Evolutionary conservation across 108 stramenopile genomes (phyloP).

Genomic region (Bacterosira constricta): DNA sequence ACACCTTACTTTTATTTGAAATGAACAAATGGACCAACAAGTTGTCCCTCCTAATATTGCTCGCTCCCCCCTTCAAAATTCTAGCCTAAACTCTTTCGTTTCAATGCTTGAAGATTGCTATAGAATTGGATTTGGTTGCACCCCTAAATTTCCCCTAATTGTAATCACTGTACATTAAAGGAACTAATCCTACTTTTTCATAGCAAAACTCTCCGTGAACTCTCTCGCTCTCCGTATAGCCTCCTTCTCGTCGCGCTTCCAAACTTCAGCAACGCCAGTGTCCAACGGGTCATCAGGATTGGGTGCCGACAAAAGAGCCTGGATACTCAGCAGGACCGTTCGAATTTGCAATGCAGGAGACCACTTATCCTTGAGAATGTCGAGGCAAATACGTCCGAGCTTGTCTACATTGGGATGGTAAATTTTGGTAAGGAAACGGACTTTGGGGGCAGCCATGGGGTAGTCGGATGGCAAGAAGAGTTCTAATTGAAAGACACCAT

Average conservation of each 20-base stretch:
- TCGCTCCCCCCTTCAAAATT: too few species aligned
- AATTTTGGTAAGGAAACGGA: constrained; percentile 98
- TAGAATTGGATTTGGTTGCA: too few species aligned
- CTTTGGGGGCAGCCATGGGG: constrained; percentile 99
- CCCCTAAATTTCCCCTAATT: too few species aligned
- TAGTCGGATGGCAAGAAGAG: constrained; percentile 98
- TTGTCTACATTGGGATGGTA: constrained; percentile 99
- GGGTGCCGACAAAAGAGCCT: constrained; percentile 94
- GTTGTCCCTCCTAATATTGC: too few species aligned
- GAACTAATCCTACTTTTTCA: constrained; percentile 61
- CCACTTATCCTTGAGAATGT: constrained; percentile 99
- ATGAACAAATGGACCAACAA: not conserved
- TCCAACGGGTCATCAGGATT: constrained; percentile 99
- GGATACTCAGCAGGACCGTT: constrained; percentile 92
- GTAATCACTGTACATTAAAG: too few species aligned
- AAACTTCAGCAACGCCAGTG: constrained; percentile 95
- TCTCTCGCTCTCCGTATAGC: constrained; percentile 88
- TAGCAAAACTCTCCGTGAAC: constrained; percentile 91
- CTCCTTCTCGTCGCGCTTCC: constrained; percentile 94
- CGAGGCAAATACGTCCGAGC: constrained; percentile 97
- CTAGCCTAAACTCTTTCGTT: too few species aligned
- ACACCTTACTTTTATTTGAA: not conserved
- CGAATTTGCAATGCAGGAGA: constrained; percentile 97
- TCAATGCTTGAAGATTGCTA: too few species aligned
- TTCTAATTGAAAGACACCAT: constrained; percentile 93